These are phyloP conservation scores for Begonia loranthoides DNA, from an alignment of 306 rosid genomes.

Conservation along the genomic window DNA sequence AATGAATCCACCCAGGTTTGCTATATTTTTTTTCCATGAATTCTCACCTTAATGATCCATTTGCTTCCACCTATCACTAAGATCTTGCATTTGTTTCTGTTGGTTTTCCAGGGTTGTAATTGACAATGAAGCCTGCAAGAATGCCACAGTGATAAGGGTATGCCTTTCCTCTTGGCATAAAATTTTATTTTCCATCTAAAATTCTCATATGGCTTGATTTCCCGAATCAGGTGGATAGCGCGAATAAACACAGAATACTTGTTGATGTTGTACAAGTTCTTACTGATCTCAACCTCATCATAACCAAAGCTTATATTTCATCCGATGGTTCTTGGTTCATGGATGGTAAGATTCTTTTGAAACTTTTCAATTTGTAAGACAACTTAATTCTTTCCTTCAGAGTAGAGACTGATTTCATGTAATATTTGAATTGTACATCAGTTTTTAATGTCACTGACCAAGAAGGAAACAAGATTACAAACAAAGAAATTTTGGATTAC, in stretches of 20 bases:
- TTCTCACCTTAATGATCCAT: constrained; percentile 4
- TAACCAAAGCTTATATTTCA: constrained; percentile 54
- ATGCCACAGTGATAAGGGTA: constrained; percentile 57
- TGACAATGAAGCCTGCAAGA: constrained; percentile 49
- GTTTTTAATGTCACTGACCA: constrained; percentile 91
- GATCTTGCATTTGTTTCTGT: constrained; percentile 1
- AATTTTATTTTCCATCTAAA: constrained; percentile 5
- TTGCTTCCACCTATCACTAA: background rate
- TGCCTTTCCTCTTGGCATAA: background rate
- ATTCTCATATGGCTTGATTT: background rate
- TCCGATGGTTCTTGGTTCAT: constrained; percentile 75
- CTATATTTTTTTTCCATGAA: background rate
- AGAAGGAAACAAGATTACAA: constrained; percentile 81
- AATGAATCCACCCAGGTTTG: constrained; percentile 83
- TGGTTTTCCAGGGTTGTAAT: constrained; percentile 53
- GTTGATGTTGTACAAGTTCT: constrained; percentile 55
- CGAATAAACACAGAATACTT: constrained; percentile 51
- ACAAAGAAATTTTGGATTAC: constrained; percentile 67
- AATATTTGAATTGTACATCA: constrained; percentile 11
- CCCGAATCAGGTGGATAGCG: constrained; percentile 52
- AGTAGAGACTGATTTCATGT: too few species aligned
- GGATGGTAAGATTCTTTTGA: constrained; percentile 37
- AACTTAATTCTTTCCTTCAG: too few species aligned
- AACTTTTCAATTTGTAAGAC: too few species aligned
- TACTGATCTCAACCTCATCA: constrained; percentile 43